Conservation (phyloP, 2,329 filamentous ascomycete genomes). For the Colletotrichum orbiculare region DNA sequence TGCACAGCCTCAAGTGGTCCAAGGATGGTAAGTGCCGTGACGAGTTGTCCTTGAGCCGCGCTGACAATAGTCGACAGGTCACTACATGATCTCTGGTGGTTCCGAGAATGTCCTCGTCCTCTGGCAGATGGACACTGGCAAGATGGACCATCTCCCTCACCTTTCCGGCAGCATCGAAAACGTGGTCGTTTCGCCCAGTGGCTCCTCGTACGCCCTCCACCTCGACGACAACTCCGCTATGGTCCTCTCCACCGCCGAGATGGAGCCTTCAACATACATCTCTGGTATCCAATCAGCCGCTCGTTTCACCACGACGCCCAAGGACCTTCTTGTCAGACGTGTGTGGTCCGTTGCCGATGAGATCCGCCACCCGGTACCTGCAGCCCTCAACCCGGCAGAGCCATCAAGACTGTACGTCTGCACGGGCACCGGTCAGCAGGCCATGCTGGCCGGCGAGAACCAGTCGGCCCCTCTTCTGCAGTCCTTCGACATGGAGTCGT, state of each 20-base stretch:
- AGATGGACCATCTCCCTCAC: slow-evolving; percentile 88
- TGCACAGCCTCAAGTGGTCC: slow-evolving; percentile 91
- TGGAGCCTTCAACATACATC: slow-evolving; percentile 85
- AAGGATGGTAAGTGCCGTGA: slow-evolving; percentile 75
- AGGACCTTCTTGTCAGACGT: slow-evolving; percentile 64
- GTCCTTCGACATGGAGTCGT: slow-evolving; percentile 84
- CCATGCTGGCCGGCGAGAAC: slow-evolving; percentile 61
- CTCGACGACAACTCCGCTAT: slow-evolving; percentile 94
- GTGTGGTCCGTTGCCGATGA: slow-evolving; percentile 58
- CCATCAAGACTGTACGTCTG: slow-evolving; percentile 75
- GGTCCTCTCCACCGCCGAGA: slow-evolving; percentile 88
- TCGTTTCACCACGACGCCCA: slow-evolving; percentile 60
- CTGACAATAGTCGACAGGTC: slow-evolving; percentile 65
- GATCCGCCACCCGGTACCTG: slow-evolving; percentile 64
- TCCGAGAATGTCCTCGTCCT: slow-evolving; percentile 89
- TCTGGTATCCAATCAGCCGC: slow-evolving; percentile 80
- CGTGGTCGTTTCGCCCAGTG: slow-evolving; percentile 81
- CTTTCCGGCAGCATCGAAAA: slow-evolving; percentile 86
- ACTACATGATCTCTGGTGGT: slow-evolving; percentile 94
- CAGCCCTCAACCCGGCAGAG: slow-evolving; percentile 70
- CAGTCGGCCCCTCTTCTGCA: slow-evolving; percentile 75
- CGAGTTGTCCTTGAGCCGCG: neutral
- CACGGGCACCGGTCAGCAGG: slow-evolving; percentile 71
- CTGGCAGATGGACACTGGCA: slow-evolving; percentile 92
- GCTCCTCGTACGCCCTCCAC: slow-evolving; percentile 84